phyloP scores from a whole-genome alignment of 177 flowering plant genomes.

The Vitis hybrid region DNA sequence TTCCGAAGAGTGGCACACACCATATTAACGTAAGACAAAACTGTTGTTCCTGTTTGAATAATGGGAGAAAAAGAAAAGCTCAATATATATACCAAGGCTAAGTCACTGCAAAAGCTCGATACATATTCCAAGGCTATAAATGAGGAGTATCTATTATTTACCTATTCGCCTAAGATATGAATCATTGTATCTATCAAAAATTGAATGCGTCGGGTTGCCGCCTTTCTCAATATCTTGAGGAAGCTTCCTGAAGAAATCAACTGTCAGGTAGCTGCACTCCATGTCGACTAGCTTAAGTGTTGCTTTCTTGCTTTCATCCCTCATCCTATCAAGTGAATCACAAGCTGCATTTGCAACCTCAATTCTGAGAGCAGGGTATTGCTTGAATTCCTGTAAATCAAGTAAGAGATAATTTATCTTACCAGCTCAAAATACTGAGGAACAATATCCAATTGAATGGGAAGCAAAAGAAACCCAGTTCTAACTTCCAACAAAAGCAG shows the following conservation, averaged over 20 bases:
- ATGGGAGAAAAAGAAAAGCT: not conserved
- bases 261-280: constrained; percentile 88
- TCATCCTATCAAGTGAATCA: constrained; percentile 82
- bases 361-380: constrained; percentile 81
- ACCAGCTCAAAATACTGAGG: not conserved
- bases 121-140: not conserved
- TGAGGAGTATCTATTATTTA: constrained; percentile 17
- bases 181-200: constrained; percentile 81
- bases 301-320: constrained; percentile 84
- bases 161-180: constrained; percentile 71
- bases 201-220: constrained; percentile 73
- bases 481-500: too few relatives aligned
- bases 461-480: not conserved
- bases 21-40: constrained; percentile 84
- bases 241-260: constrained; percentile 96
- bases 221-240: constrained; percentile 93
- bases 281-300: constrained; percentile 85
- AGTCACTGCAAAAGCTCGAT: too few relatives aligned
- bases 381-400: constrained; percentile 71
- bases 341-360: constrained; percentile 80
- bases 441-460: not conserved
- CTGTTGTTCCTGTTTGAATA: constrained; percentile 63
- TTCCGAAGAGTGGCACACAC: constrained; percentile 72
- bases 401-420: not conserved
- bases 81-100: too few relatives aligned